Base-by-base conservation (phyloP, 495 filamentous ascomycete genomes). In the Penicillium maclennaniae region DNA sequence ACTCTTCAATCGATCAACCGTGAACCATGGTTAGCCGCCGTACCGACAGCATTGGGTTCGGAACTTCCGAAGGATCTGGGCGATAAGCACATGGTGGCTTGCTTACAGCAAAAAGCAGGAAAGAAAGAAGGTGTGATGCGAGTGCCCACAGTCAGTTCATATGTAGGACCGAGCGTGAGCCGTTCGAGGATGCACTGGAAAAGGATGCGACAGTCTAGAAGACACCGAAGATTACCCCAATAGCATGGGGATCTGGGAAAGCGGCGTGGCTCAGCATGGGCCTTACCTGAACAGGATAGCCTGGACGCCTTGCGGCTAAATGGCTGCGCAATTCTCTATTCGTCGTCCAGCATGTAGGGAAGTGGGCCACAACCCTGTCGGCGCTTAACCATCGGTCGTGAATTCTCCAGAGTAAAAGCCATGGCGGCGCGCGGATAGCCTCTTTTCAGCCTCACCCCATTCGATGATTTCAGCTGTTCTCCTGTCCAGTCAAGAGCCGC, bases 371-470 rank as follows among this genome's bases (percentile, higher is more conserved):
- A 31, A 27, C 49, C 51, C 43, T 43, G 40, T 49, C 54, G 42
- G 63, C 63, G 63, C 61, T 64, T 66, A 66, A 62, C 61, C 50
- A 64, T 19, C 55, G 61, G 63, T 43, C 55, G 37, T 53, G 55
- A 59, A 66, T 59, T 51, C 61, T 55, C 61, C 63, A 58, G 46
- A 36, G 31, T 38, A 54, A 53, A 55, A 57, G 50, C 54, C 56
- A 61, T 45, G 10, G 49, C 59, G 43, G 53, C 55, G 55, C 60
- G 60, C 55, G 60, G 60, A 41, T 55, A 51, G 26, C 25, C 45
- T 55, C 31, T 14, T 31, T 61, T 64, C 63, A 66, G 63, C 63
- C 63, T 66, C 63, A 63, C 45, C 31, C 31, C 31, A 34, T 34
- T 34, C 5, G 25, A 37, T 12, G 40, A 31, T 45, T 31, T 36